Conservation (phyloP, 371 early-diverging fungal genomes). For the Entomophthora muscae region DNA sequence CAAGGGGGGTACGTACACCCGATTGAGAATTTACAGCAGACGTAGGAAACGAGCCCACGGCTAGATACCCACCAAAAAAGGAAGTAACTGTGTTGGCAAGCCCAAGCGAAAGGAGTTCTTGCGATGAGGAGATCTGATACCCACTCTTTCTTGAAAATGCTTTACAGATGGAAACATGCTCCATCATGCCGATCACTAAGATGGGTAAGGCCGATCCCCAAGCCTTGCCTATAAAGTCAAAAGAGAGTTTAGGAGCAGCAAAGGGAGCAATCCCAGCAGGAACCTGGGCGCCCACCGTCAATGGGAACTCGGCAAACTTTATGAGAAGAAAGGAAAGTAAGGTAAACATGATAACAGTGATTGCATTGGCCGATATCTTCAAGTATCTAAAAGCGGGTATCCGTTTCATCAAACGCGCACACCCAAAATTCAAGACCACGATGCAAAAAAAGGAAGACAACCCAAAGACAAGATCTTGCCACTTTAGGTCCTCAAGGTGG, state of each 20-base stretch:
- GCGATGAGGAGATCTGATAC: conserved; percentile 34
- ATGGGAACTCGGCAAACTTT: no score
- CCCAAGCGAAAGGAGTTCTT: conserved; percentile 70
- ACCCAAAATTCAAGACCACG: conserved; percentile 20
- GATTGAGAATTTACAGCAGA: conserved; percentile 58
- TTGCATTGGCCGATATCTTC: conserved; percentile 22
- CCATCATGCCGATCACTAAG: conserved; percentile 52
- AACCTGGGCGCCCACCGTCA: no score
- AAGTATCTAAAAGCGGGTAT: conserved; percentile 19
- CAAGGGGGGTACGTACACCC: conserved; percentile 61
- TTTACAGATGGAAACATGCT: conserved; percentile 67
- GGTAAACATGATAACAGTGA: conserved; percentile 28
- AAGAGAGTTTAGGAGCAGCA: no score
- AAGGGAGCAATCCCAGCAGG: no score
- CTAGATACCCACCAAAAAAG: conserved; percentile 65
- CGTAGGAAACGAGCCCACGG: conserved; percentile 78
- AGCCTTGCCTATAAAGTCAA: no score
- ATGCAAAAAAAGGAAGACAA: conserved; percentile 15
- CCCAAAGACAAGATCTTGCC: not conserved
- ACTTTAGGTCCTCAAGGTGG: not conserved
- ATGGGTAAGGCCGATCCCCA: no score
- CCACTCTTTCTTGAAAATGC: conserved; percentile 47
- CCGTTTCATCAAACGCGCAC: conserved; percentile 6
- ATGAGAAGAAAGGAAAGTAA: conserved; percentile 23
- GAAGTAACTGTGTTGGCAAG: conserved; percentile 54